These are phyloP conservation scores for Chaetomiaceae sp. DNA, from an alignment of 2,329 filamentous ascomycete species.

Conservation along the genomic window DNA sequence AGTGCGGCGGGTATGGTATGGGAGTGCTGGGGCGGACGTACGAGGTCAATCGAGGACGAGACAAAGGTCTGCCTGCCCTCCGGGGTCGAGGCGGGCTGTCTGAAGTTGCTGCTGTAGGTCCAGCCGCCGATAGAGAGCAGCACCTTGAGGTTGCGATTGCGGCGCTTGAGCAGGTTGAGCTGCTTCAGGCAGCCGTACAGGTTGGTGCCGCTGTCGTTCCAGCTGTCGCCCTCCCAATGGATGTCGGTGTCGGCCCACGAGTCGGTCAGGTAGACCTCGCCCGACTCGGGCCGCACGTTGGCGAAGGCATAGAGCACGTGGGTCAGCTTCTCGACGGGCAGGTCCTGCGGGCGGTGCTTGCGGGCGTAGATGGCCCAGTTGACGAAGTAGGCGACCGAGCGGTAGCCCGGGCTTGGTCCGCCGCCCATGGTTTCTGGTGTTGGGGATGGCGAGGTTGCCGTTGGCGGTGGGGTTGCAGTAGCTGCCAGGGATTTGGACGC, in stretches of 20 bases:
- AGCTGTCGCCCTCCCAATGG: conserved; percentile 62
- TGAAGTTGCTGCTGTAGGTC: conserved; percentile 86
- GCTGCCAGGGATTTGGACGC: not conserved
- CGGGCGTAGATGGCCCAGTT: conserved; percentile 86
- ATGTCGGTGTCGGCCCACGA: conserved; percentile 68
- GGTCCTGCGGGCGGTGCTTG: conserved; percentile 77
- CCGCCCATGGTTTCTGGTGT: conserved; percentile 37
- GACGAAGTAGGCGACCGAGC: conserved; percentile 67
- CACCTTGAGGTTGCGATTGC: conserved; percentile 77
- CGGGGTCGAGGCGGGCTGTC: conserved; percentile 64
- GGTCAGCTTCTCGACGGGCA: conserved; percentile 75
- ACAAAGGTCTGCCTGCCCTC: conserved; percentile 69
- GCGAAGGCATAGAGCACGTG: conserved; percentile 90
- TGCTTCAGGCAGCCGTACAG: conserved; percentile 88
- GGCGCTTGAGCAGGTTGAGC: conserved; percentile 75
- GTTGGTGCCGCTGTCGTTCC: conserved; percentile 71
- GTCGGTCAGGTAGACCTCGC: conserved; percentile 70
- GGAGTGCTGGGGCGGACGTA: conserved; percentile 1
- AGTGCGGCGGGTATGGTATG: not conserved
- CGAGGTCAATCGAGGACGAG: conserved; percentile 63
- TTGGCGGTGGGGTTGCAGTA: conserved; percentile 1
- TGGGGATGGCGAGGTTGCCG: not conserved
- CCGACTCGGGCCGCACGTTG: conserved; percentile 72
- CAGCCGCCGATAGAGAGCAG: conserved; percentile 86
- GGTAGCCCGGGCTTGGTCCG: conserved; percentile 46